Conservation (phyloP, 1,284 basidiomycete species). For the Porogramme epimiltina region DNA sequence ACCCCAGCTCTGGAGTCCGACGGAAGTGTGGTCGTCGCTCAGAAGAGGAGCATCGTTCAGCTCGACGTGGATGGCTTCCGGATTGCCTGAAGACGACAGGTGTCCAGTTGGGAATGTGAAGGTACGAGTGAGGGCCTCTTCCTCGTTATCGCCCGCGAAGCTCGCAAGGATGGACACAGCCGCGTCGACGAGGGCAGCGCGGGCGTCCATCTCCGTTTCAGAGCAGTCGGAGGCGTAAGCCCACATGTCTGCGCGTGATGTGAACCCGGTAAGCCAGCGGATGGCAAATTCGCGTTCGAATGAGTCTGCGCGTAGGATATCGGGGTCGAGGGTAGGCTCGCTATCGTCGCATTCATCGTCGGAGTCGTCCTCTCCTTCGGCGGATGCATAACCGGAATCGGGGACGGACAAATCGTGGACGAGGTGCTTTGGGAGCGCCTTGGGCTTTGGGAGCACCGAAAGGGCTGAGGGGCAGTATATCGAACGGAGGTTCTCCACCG, state of each 20-base stretch:
- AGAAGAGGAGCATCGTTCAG: conserved; percentile 80
- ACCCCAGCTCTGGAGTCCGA: conserved; percentile 90
- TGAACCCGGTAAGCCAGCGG: conserved; percentile 64
- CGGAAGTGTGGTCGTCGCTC: conserved; percentile 73
- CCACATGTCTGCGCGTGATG: conserved; percentile 61
- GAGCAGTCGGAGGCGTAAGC: conserved; percentile 30
- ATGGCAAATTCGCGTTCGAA: conserved; percentile 57
- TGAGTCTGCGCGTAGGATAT: conserved; percentile 47
- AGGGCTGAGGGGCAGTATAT: conserved; percentile 43
- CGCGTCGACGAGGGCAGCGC: conserved; percentile 47
- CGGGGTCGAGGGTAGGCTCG: conserved; percentile 35
- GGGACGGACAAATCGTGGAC: conserved; percentile 44
- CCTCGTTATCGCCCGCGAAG: conserved; percentile 45
- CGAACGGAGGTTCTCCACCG: conserved; percentile 41
- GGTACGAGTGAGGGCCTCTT: conserved; percentile 49
- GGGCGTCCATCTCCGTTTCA: conserved; percentile 36
- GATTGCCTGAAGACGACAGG: neutral
- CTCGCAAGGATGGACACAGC: conserved; percentile 60
- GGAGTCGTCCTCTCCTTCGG: conserved; percentile 51
- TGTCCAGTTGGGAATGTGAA: conserved; percentile 48
- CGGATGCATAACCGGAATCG: conserved; percentile 68
- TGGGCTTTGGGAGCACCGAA: conserved; percentile 9
- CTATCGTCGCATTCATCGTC: conserved; percentile 34
- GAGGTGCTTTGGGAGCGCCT: conserved; percentile 28
- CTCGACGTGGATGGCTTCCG: conserved; percentile 47